Percentiles rank a stretch among this genome's conserved stretches.
Conservation (phyloP, 2,329 filamentous ascomycete species). For the Exophiala sp. region DNA sequence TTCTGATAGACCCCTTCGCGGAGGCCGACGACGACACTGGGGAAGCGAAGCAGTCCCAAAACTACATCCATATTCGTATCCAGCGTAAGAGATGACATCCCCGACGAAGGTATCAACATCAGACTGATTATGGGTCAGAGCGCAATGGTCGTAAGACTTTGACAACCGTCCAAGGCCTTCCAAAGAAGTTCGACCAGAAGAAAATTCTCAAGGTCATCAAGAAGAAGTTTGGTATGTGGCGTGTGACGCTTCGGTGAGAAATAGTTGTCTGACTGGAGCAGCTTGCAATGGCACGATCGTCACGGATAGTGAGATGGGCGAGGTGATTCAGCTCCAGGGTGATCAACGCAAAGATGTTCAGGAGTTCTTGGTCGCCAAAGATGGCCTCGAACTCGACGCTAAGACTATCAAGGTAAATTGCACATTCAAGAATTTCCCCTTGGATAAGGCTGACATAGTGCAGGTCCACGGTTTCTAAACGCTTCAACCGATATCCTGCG, state of each 20-base stretch:
- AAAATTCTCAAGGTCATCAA: conserved; percentile 99
- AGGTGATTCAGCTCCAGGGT: conserved; percentile 99
- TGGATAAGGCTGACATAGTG: conserved; percentile 1
- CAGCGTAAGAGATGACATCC: conserved; percentile 68
- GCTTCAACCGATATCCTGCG: conserved; percentile 40
- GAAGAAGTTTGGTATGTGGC: conserved; percentile 85
- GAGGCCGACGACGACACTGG: conserved; percentile 99
- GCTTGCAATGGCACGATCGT: conserved; percentile 99
- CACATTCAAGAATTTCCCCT: conserved; percentile 8
- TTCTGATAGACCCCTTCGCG: conserved; percentile 93
- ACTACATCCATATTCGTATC: conserved; percentile 99
- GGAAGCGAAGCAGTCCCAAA: conserved; percentile 91
- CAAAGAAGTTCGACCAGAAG: conserved; percentile 99
- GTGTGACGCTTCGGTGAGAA: not conserved
- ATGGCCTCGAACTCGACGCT: conserved; percentile 86
- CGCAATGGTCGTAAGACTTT: conserved; percentile 99
- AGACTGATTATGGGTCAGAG: conserved; percentile 55
- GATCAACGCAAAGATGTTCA: conserved; percentile 99
- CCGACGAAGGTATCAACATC: not conserved
- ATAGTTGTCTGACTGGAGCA: conserved; percentile 89
- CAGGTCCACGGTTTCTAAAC: conserved; percentile 53
- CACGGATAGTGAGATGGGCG: conserved; percentile 91
- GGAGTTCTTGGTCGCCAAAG: conserved; percentile 93
- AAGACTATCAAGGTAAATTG: conserved; percentile 86
- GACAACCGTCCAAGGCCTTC: conserved; percentile 98